phyloP scores from a whole-genome alignment of 2,329 filamentous ascomycete species.

The Calcarisporium arbuscula region DNA sequence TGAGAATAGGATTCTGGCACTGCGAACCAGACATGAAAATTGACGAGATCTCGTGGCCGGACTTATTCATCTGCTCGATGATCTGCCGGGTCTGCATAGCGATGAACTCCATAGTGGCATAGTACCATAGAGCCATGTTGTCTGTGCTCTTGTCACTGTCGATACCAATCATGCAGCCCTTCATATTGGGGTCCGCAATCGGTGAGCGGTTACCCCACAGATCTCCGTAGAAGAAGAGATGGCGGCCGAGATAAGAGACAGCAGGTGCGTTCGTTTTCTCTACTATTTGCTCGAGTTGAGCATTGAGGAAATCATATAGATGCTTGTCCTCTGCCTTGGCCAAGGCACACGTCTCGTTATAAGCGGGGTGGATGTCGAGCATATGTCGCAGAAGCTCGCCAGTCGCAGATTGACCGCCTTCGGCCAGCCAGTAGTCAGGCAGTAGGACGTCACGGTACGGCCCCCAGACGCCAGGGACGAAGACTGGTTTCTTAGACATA shows the following conservation, averaged over 20 bases:
- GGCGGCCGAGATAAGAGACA: constrained; percentile 79
- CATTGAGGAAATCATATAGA: constrained; percentile 93
- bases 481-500: constrained; percentile 89
- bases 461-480: constrained; percentile 94
- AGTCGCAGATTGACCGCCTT: constrained; percentile 93
- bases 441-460: constrained; percentile 93
- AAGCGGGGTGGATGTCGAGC: constrained; percentile 89
- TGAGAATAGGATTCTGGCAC: constrained; percentile 90
- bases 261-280: constrained; percentile 64
- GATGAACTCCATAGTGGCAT: constrained; percentile 96
- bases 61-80: constrained; percentile 83
- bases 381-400: constrained; percentile 92
- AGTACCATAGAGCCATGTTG: constrained; percentile 86
- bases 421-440: constrained; percentile 91
- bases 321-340: constrained; percentile 79
- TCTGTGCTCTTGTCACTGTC: constrained; percentile 82
- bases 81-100: constrained; percentile 96
- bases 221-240: constrained; percentile 98
- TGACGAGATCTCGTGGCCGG: constrained; percentile 79
- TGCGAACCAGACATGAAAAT: constrained; percentile 99
- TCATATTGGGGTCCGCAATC: constrained; percentile 88
- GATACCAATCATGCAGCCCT: constrained; percentile 79
- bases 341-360: constrained; percentile 70
- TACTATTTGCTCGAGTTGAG: constrained; percentile 72
- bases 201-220: constrained; percentile 95